These are phyloP conservation scores for Neofusicoccum umdonicola DNA, from an alignment of 2,329 filamentous ascomycete genomes.

Conservation along the genomic window DNA sequence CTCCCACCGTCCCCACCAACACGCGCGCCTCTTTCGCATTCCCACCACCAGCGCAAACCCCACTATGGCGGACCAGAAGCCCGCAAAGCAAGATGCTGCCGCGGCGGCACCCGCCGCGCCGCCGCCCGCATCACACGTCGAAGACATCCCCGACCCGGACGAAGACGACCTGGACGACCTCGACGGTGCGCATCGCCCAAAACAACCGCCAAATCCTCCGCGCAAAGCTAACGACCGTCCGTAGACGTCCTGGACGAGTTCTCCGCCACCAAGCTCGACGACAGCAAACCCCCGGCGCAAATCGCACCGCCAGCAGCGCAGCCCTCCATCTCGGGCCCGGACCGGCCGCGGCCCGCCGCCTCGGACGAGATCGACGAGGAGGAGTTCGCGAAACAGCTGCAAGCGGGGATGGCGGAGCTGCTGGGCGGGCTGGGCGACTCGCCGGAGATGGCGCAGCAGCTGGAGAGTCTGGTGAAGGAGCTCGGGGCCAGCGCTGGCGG, in stretches of 20 bases:
- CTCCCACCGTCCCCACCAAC: neutral
- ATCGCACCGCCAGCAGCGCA: constrained; percentile 37
- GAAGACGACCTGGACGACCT: constrained; percentile 90
- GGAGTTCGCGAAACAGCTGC: constrained; percentile 81
- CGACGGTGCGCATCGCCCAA: constrained; percentile 61
- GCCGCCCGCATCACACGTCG: constrained; percentile 20
- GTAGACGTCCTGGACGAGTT: constrained; percentile 93
- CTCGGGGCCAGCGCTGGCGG: constrained; percentile 46
- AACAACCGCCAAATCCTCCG: neutral
- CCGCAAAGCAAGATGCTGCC: neutral
- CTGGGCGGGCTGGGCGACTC: constrained; percentile 65
- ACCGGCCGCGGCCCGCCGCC: constrained; percentile 26
- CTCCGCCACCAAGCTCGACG: constrained; percentile 60
- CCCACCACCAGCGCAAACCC: neutral
- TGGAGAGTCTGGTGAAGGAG: constrained; percentile 74
- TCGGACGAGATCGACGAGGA: constrained; percentile 56
- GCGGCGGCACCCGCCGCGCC: neutral
- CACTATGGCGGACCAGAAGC: constrained; percentile 10
- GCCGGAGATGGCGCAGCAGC: constrained; percentile 72
- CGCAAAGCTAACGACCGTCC: neutral
- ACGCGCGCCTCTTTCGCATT: neutral
- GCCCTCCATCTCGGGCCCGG: constrained; percentile 36
- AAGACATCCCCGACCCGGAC: constrained; percentile 69
- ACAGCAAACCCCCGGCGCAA: constrained; percentile 32
- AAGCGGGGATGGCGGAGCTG: constrained; percentile 83